A percentile compares a stretch with the other conserved stretches of the same genome.
These are phyloP conservation scores for Cercis canadensis DNA, from an alignment of 306 rosid genomes.

Conservation along the genomic window DNA sequence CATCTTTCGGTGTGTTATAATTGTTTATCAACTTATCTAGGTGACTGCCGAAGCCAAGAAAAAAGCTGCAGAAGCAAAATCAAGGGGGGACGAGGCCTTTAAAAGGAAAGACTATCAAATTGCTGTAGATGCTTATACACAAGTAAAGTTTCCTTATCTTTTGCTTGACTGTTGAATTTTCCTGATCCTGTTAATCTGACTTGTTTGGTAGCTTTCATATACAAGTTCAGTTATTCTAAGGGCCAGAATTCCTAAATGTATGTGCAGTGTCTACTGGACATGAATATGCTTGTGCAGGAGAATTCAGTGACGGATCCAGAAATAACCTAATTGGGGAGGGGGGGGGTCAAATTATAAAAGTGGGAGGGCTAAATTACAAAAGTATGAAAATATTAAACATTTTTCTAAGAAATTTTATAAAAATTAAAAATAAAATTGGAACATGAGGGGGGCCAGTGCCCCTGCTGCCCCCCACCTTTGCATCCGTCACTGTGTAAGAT, in stretches of 20 bases:
- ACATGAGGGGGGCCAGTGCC: too few relatives aligned
- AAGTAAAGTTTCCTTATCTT: slow-evolving; percentile 51
- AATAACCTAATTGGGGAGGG: too few relatives aligned
- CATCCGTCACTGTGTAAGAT: slow-evolving; percentile 18
- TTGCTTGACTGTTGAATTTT: slow-evolving; percentile 15
- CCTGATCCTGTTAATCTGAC: neutral
- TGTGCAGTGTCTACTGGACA: slow-evolving; percentile 12
- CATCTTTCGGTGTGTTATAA: slow-evolving; percentile 16
- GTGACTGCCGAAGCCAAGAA: slow-evolving; percentile 80
- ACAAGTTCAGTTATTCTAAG: too few relatives aligned
- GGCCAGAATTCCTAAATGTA: too few relatives aligned
- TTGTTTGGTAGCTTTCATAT: slow-evolving; percentile 11
- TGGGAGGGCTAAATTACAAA: too few relatives aligned
- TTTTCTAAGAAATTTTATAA: too few relatives aligned
- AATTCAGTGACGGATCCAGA: too few relatives aligned
- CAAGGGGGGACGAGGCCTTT: slow-evolving; percentile 92
- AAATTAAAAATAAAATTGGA: too few relatives aligned
- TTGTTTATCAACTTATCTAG: slow-evolving; percentile 48
- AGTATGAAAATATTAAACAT: too few relatives aligned
- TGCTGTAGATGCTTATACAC: slow-evolving; percentile 92
- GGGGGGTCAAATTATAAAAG: too few relatives aligned
- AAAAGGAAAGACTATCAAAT: slow-evolving; percentile 56
- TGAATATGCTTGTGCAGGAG: slow-evolving; percentile 10
- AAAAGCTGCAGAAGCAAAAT: slow-evolving; percentile 92
- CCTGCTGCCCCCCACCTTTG: too few relatives aligned